These are phyloP conservation scores for Stephania cephalantha DNA, from an alignment of 164 flowering plant genomes.

Conservation along the genomic window DNA sequence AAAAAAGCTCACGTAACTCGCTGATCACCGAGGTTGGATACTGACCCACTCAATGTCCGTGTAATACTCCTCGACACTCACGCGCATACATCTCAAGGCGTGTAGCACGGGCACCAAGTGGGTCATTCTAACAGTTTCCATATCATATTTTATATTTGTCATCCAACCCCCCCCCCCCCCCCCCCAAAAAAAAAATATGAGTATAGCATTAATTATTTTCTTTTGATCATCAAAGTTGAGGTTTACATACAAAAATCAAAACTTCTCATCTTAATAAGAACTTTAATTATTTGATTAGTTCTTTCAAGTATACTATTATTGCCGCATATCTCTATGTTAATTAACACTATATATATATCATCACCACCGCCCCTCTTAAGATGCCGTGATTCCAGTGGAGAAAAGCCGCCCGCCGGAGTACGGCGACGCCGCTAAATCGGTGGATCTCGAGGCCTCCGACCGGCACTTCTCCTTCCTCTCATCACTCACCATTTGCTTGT, in stretches of 20 bases:
- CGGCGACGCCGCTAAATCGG: constrained; percentile 35
- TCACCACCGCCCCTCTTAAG: constrained; percentile 13
- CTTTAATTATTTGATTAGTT: neutral
- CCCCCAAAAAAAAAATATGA: neutral
- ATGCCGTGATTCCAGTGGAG: constrained; percentile 53
- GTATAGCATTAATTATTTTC: neutral
- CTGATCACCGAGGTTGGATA: too few species aligned
- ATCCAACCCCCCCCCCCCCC: too few species aligned
- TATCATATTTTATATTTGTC: too few species aligned
- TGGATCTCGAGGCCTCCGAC: constrained; percentile 46
- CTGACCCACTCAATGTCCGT: too few species aligned
- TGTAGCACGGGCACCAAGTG: too few species aligned
- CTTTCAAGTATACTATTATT: neutral
- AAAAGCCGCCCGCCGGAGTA: constrained; percentile 35
- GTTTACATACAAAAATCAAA: neutral
- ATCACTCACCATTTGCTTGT: constrained; percentile 55
- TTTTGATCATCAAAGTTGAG: neutral
- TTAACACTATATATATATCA: neutral
- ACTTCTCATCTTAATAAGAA: neutral
- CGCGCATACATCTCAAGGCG: too few species aligned
- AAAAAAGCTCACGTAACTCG: too few species aligned
- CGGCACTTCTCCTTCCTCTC: constrained; percentile 58
- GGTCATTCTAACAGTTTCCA: too few species aligned
- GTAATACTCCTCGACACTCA: too few species aligned
- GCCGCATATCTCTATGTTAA: neutral